Evolutionary conservation across 306 rosid species (phyloP).

Genomic region (Medicago ruthenica): DNA sequence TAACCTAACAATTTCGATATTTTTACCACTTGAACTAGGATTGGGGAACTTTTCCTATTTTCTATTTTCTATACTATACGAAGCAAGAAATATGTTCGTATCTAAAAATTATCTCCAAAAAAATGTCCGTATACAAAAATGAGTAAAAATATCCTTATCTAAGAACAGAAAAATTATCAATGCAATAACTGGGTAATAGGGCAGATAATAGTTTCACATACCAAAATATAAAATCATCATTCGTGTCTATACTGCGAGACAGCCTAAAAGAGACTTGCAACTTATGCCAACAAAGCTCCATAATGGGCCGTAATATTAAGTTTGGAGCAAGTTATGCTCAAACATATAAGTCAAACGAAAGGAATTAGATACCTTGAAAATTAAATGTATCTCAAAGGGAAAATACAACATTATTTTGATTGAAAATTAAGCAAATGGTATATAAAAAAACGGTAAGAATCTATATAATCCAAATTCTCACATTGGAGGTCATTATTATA

Average conservation of each 20-base stretch:
- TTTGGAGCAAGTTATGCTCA: neutral
- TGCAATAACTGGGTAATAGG: no score
- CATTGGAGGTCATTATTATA: neutral
- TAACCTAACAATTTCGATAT: no score
- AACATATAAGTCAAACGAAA: neutral
- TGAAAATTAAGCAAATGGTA: neutral
- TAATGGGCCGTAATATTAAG: neutral
- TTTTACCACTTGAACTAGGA: no score
- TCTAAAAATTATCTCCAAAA: no score
- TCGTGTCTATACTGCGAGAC: neutral
- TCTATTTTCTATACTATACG: neutral
- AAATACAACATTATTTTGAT: neutral
- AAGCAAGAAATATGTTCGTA: neutral
- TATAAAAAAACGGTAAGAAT: neutral
- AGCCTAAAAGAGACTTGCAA: neutral
- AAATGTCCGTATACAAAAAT: no score
- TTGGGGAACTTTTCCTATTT: no score
- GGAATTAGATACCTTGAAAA: neutral
- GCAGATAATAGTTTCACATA: no score
- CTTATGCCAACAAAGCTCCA: neutral
- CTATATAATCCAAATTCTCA: neutral
- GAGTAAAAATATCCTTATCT: neutral
- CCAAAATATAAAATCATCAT: neutral
- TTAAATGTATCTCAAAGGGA: neutral
- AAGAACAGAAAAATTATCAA: no score